These are phyloP conservation scores for Rhododendron mucronatum DNA, from an alignment of 148 eudicot species.

Conservation along the genomic window DNA sequence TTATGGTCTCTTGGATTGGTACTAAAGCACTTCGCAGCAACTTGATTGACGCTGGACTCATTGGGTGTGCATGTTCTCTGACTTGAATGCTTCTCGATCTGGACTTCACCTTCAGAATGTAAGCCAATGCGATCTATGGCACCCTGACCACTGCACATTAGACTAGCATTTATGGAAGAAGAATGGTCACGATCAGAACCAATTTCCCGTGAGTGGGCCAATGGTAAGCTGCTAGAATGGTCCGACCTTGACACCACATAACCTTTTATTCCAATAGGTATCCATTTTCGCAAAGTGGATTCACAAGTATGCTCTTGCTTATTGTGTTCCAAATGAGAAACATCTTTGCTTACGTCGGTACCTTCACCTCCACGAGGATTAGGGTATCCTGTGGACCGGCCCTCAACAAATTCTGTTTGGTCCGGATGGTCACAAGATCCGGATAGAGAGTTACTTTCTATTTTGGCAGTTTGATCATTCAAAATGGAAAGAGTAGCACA, in stretches of 20 bases:
- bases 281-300: constrained; percentile 14
- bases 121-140: constrained; percentile 1
- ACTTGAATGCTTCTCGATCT: background rate
- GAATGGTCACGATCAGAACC: background rate
- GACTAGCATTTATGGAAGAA: background rate
- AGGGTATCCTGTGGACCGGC: background rate
- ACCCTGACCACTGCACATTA: background rate
- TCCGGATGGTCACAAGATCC: background rate
- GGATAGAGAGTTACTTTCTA: background rate
- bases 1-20: background rate
- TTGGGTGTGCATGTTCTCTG: background rate
- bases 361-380: constrained; percentile 1
- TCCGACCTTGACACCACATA: background rate
- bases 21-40: background rate
- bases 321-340: constrained; percentile 1
- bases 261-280: constrained; percentile 13
- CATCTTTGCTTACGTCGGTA: background rate
- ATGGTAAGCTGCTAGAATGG: constrained; percentile 2
- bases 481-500: constrained; percentile 7
- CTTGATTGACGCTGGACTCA: background rate
- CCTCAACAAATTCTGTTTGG: constrained; percentile 3
- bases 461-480: background rate
- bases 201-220: background rate
- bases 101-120: constrained; percentile 4
- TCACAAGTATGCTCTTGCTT: constrained; percentile 10